phyloP scores from a whole-genome alignment of 768 basidiomycete genomes.

The Hydnomerulius pinastri region DNA sequence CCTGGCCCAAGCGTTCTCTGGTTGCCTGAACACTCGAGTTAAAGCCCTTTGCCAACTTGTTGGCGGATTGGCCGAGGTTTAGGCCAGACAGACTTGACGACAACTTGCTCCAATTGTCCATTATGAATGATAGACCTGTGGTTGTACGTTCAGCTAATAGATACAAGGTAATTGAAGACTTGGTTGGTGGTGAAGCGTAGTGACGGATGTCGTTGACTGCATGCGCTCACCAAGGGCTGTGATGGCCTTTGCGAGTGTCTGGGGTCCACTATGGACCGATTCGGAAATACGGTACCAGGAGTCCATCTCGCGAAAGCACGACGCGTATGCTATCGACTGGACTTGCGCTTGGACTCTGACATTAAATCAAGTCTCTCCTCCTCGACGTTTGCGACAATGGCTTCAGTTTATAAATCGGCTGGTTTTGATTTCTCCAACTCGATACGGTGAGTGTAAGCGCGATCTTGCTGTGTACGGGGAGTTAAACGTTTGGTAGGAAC shows the following conservation, averaged over 20 bases:
- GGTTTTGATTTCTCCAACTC: constrained; percentile 84
- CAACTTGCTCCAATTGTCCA: constrained; percentile 68
- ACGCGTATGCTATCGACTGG: constrained; percentile 32
- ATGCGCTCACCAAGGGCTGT: background rate
- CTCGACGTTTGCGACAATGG: constrained; percentile 37
- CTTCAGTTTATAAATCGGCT: constrained; percentile 46
- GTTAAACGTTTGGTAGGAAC: constrained; percentile 50
- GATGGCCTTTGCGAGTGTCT: constrained; percentile 2
- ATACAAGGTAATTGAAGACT: background rate
- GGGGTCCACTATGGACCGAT: constrained; percentile 10
- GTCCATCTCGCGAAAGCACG: constrained; percentile 7
- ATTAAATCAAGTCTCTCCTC: background rate
- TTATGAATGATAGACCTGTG: constrained; percentile 15
- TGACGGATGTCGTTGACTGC: constrained; percentile 9
- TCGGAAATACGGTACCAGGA: constrained; percentile 21
- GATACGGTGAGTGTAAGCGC: constrained; percentile 49
- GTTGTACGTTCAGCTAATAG: constrained; percentile 1
- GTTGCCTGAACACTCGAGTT: constrained; percentile 84
- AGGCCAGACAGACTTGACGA: constrained; percentile 61
- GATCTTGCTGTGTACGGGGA: background rate
- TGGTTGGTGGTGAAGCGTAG: constrained; percentile 3
- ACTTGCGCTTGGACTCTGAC: background rate
- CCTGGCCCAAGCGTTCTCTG: constrained; percentile 85
- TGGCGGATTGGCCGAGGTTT: constrained; percentile 75
- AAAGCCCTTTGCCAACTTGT: constrained; percentile 77